Evolutionary conservation across 2,329 filamentous ascomycete species (phyloP), one percentile per base, ranked within the genome.

Genomic region (Colletotrichum ledebouriae): DNA sequence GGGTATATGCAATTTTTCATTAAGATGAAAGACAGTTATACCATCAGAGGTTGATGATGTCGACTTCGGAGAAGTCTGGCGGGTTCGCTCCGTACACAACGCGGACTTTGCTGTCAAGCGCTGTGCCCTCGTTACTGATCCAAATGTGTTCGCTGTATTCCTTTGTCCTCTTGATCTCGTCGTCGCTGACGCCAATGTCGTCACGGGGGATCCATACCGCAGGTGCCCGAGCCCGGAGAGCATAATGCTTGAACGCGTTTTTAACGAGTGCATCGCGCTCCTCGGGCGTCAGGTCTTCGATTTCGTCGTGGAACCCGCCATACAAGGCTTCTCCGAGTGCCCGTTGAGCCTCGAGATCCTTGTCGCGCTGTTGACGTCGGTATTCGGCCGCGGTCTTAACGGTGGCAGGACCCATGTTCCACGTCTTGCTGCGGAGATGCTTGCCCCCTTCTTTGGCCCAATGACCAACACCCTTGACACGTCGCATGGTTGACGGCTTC

Each of bases 151-250:
- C 88, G 76, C 91, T 95, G 77, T 94, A 92, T 55, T 86, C 84
- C 71, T 90, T 86, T 6, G 94, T 97, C 41, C 92, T 86, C 75
- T 86, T 85, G 50, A 98, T 91, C 82, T 99, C 96, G 73, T 98
- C 95, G 73, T 97, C 94, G 72, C 92, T 94, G 65, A 99, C 88
- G 5, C 96, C 96, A 5, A 98, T 80, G 72, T 96, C 92, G 75
- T 99, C 96, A 11, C 91, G 89, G 0, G 96, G 96, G 50, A 99
- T 93, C 96, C 96, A 99, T 29, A 99, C 90, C 0, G 93, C 93
- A 0, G 96, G 96, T 60, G 94, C 87, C 59, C 92, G 88, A 1
- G 94, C 93, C 9, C 96, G 89, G 42, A 98, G 84, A 0, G 96
- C 96, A 39, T 90, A 90, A 76, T 99, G 96, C 80, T 94, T 91